A percentile compares a stretch with the other conserved stretches of the same genome.
These are phyloP conservation scores for Ormosia emarginata DNA, from an alignment of 306 rosid species.

Conservation along the genomic window DNA sequence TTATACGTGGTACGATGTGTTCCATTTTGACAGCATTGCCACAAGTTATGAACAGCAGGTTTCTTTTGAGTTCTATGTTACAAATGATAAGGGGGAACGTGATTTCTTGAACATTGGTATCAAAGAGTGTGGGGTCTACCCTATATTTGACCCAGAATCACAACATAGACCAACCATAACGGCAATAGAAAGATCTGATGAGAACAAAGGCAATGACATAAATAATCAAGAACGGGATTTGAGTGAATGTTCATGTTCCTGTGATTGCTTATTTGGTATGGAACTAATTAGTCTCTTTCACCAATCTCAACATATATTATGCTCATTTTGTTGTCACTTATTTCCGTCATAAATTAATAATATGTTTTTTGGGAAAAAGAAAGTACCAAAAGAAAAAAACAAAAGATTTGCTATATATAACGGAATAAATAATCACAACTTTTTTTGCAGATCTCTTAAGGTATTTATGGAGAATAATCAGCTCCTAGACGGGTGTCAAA, in stretches of 20 bases:
- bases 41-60: neutral
- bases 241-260: neutral
- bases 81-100: neutral
- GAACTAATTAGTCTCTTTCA: no score
- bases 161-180: neutral
- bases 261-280: no score
- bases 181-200: neutral
- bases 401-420: no score
- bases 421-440: no score
- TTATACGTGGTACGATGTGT: constrained; percentile 15
- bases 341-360: no score
- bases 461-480: no score
- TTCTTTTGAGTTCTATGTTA: neutral
- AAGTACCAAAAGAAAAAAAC: no score
- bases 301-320: no score
- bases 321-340: no score
- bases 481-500: no score
- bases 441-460: no score
- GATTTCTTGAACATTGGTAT: neutral
- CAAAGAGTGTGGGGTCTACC: neutral
- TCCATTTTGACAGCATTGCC: neutral
- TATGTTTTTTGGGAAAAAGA: no score
- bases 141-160: neutral
- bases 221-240: neutral
- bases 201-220: neutral